These are phyloP conservation scores for Acanthamoeba sp. DNA, from an alignment of 208 protist genomes.

Conservation along the genomic window DNA sequence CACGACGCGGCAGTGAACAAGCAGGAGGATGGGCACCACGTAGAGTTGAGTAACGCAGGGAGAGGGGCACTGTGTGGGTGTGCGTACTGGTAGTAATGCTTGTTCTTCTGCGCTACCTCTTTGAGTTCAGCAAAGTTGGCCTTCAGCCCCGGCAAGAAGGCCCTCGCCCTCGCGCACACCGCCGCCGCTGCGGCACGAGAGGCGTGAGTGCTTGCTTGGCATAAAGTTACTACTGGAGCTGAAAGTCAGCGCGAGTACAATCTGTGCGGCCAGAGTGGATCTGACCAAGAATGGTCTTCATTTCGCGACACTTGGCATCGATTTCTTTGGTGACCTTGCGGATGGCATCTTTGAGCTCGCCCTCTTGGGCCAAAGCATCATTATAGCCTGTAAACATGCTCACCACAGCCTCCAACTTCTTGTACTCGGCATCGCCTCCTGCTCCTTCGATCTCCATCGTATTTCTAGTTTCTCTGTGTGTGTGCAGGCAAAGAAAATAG, in stretches of 20 bases:
- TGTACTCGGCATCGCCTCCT: background rate
- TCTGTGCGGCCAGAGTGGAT: constrained; percentile 9
- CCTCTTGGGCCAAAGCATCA: background rate
- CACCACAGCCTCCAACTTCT: constrained; percentile 28
- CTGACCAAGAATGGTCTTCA: constrained; percentile 43
- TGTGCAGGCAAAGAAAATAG: too few species aligned
- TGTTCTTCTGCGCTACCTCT: constrained; percentile 15
- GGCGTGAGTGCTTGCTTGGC: background rate
- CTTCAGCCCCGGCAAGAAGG: constrained; percentile 44
- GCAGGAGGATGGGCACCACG: too few species aligned
- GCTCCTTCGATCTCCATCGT: constrained; percentile 1
- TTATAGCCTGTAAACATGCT: constrained; percentile 17
- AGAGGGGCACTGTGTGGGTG: background rate
- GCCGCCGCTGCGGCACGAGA: background rate
- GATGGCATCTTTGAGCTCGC: constrained; percentile 25
- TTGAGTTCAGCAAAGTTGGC: constrained; percentile 60
- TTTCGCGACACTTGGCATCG: constrained; percentile 46
- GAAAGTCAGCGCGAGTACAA: background rate
- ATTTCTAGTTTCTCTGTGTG: background rate
- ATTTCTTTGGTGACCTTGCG: constrained; percentile 66
- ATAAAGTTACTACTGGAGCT: too few species aligned
- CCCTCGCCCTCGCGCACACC: background rate
- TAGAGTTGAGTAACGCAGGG: background rate
- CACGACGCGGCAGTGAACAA: too few species aligned
- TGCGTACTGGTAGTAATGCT: constrained; percentile 50